Base-by-base conservation (phyloP, 306 rosid genomes). In the Quercus aquifolioides region DNA sequence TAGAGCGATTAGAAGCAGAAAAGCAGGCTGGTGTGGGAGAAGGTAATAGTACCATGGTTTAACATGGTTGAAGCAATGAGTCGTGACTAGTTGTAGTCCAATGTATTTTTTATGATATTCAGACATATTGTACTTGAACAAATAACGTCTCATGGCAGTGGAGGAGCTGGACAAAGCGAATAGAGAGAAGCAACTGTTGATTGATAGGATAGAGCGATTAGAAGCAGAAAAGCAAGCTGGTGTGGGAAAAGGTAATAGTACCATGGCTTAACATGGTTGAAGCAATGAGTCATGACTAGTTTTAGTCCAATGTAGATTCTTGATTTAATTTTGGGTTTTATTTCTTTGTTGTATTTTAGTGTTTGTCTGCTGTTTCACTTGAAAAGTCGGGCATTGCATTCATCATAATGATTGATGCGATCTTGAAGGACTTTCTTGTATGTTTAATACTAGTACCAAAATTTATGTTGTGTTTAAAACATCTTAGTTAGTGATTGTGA, bases 91-190 rank as follows among this genome's bases (percentile, higher is more conserved):
- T 55, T 71, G 79, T 81, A 55, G 54, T 77, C 55, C 81, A 56
- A 28, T 70, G 30, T 73, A 69, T 65, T 77, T 71, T 81, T 57
- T 2, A 56, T 73, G 59, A 25, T 69, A 15, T 71, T 26, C 80
- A 94, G 98, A 92, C 76, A 92, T 94, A 75, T 62, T 92, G 51
- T 87, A 80, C 87, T 86, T 94, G 54, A 88, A 94, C 81, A 85
- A 86, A 60, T 90, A 89, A 26, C 94, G 97, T 43, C 84, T 79
- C 41, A 68, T 64, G 87, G 97, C 96, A 20, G 56, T 88, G 14
- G 90, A 89, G 85, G 92, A 89, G 82, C 89, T 90, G 71, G 79
- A 82, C 82, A 86, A 78, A 82, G 64, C 77, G 14, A 89, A 81
- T 76, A 56, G 46, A 71, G 97, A 92, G 86, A 92, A 90, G 9